A percentile compares a stretch with the other conserved stretches of the same genome.
Conservation (phyloP, 2,329 filamentous ascomycete species). For the Paraphaeosphaeria minitans region DNA sequence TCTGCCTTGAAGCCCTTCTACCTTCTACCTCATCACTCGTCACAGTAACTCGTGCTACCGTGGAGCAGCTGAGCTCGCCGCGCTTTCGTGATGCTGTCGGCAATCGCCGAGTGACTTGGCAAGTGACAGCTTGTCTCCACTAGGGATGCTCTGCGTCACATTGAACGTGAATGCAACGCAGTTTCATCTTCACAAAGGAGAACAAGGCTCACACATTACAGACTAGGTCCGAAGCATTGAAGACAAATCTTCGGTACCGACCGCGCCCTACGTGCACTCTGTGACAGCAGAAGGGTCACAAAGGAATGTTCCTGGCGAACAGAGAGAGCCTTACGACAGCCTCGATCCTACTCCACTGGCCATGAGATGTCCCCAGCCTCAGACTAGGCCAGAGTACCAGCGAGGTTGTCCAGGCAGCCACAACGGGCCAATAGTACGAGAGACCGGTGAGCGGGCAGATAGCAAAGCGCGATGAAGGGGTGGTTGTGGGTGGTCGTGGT, state of each 20-base stretch:
- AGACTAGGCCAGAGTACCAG: neutral
- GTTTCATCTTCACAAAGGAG: neutral
- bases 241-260: neutral
- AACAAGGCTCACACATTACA: neutral
- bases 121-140: neutral
- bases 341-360: neutral
- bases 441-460: neutral
- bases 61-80: neutral
- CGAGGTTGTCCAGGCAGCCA: conserved; percentile 1
- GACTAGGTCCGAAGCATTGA: neutral
- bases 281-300: no score
- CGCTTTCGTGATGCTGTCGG: neutral
- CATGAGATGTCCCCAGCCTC: neutral
- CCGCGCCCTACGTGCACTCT: neutral
- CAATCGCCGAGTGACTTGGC: neutral
- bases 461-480: neutral
- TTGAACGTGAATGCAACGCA: neutral
- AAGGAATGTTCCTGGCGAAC: neutral
- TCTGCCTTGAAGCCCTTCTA: neutral
- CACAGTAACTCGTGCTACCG: neutral
- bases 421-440: neutral
- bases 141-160: neutral
- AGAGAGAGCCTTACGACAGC: neutral
- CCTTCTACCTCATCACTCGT: conserved; percentile 1
- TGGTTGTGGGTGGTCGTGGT: no score